phyloP scores from a whole-genome alignment of 371 early-diverging fungal genomes.

The Basidiobolus meristosporus region DNA sequence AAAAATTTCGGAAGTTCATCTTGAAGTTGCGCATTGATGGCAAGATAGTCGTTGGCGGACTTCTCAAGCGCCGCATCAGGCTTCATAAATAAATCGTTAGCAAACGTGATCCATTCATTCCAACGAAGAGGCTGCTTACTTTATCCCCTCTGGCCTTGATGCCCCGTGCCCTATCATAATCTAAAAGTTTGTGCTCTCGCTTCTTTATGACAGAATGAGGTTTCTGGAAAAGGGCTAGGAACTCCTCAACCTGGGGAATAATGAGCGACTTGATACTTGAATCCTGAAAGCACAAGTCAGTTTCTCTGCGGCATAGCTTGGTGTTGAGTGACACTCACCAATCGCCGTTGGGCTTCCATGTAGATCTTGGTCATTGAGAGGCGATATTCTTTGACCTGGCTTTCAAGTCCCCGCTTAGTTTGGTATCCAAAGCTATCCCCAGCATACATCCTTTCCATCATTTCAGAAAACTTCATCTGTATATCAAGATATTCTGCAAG shows the following conservation, averaged over 20 bases:
- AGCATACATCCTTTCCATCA: conserved; percentile 34
- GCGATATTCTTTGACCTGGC: conserved; percentile 7
- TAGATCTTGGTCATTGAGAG: conserved; percentile 7
- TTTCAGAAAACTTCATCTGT: conserved; percentile 25
- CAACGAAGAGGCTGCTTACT: conserved; percentile 11
- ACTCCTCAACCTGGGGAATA: conserved; percentile 30
- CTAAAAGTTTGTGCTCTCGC: conserved; percentile 49
- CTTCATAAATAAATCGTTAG: not conserved
- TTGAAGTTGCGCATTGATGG: conserved; percentile 55
- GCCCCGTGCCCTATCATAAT: conserved; percentile 42
- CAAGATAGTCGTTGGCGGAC: conserved; percentile 45
- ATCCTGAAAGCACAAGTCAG: conserved; percentile 5
- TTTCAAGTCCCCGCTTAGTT: conserved; percentile 4
- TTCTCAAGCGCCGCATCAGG: conserved; percentile 42
- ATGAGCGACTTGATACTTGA: conserved; percentile 11
- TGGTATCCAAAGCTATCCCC: conserved; percentile 7
- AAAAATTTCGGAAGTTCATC: conserved; percentile 59
- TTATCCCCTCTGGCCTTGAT: conserved; percentile 33
- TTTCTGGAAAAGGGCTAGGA: conserved; percentile 36
- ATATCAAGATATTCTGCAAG: conserved; percentile 23
- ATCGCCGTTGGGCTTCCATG: conserved; percentile 5
- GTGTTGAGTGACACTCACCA: conserved; percentile 8
- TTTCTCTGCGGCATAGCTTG: not conserved
- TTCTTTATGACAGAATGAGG: conserved; percentile 57
- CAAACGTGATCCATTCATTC: not conserved